Evolutionary conservation across 352 stramenopile species (phyloP).

Genomic region (Globisporangium okanoganense): DNA sequence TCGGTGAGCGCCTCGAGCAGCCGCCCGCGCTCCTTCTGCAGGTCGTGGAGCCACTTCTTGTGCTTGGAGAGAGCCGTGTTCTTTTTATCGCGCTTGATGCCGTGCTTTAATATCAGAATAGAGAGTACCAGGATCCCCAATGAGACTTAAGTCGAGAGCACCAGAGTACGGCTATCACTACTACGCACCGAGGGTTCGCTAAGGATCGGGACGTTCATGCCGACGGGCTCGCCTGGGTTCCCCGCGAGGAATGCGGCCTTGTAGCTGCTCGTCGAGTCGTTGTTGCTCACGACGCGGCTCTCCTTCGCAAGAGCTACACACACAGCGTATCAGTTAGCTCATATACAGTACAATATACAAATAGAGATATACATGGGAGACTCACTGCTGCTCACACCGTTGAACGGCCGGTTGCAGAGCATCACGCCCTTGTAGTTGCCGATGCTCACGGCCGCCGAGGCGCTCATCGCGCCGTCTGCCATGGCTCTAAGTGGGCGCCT

Average conservation of each 20-base stretch:
- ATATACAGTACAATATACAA: no score
- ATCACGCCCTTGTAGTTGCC: constrained; percentile 96
- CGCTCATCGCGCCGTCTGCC: constrained; percentile 26
- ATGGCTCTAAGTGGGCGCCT: no score
- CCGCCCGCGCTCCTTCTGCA: constrained; percentile 88
- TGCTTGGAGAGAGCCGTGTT: constrained; percentile 91
- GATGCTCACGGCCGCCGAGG: constrained; percentile 72
- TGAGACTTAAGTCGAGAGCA: neutral
- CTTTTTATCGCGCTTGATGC: constrained; percentile 86
- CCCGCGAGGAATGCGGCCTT: constrained; percentile 73
- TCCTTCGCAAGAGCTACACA: constrained; percentile 57
- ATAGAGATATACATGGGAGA: no score
- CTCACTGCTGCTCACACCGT: constrained; percentile 76
- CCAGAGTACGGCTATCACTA: no score
- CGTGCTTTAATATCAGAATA: constrained; percentile 32
- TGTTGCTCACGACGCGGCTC: constrained; percentile 30
- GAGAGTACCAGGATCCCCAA: constrained; percentile 9
- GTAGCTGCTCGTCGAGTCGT: constrained; percentile 38
- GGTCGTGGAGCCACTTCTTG: constrained; percentile 90
- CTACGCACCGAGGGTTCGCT: constrained; percentile 48
- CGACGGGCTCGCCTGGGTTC: constrained; percentile 61
- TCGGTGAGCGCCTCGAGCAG: constrained; percentile 79
- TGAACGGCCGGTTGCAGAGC: constrained; percentile 94
- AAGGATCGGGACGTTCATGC: constrained; percentile 80
- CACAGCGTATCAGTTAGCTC: no score